Conservation (phyloP, 306 rosid genomes). For the Cicer arietinum region DNA sequence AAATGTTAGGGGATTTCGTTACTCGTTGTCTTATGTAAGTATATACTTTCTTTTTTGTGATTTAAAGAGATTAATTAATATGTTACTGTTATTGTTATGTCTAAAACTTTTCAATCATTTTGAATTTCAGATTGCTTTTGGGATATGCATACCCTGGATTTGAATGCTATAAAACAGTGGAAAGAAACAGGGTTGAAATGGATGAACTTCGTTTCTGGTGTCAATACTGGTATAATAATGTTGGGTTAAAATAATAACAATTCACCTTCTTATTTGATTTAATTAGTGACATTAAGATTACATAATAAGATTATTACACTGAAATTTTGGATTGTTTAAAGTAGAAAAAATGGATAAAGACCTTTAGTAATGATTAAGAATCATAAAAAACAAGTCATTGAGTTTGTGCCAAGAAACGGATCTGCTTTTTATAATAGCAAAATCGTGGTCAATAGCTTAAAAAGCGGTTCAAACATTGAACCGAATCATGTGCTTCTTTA, state of each 20-base stretch:
- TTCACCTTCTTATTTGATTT: conserved; percentile 19
- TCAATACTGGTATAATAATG: conserved; percentile 72
- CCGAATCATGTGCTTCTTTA: conserved; percentile 38
- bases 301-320: neutral
- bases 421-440: conserved; percentile 38
- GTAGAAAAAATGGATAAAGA: conserved; percentile 13
- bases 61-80: neutral
- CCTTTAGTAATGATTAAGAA: conserved; percentile 17
- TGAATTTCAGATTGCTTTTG: conserved; percentile 62
- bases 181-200: conserved; percentile 59
- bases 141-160: conserved; percentile 97
- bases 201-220: conserved; percentile 96
- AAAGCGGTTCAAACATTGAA: conserved; percentile 37
- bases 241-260: neutral
- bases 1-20: conserved; percentile 82
- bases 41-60: neutral
- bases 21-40: conserved; percentile 81
- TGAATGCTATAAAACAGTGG: conserved; percentile 80
- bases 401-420: conserved; percentile 33
- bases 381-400: conserved; percentile 27
- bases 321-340: conserved; percentile 17
- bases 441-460: conserved; percentile 33
- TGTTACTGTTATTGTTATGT: neutral
- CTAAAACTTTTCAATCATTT: neutral
- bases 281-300: neutral